phyloP scores from a whole-genome alignment of 1,284 basidiomycete genomes.

The Ceratobasidium sp. region DNA sequence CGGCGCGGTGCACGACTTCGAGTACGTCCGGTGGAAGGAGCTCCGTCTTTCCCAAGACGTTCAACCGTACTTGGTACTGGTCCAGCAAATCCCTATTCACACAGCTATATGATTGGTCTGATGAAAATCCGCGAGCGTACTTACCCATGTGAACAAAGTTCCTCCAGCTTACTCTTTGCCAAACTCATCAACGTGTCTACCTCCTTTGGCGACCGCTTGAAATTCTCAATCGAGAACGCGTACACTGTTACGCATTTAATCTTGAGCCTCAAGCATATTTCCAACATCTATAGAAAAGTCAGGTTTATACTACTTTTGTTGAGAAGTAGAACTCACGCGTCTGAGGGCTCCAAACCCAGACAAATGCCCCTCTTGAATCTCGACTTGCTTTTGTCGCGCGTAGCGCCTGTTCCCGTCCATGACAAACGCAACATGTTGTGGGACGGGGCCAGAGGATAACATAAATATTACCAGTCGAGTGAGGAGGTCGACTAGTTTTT shows the following conservation, averaged over 20 bases:
- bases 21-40: conserved; percentile 85
- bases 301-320: conserved; percentile 3
- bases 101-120: not conserved
- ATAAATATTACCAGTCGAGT: conserved; percentile 67
- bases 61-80: conserved; percentile 85
- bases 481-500: conserved; percentile 17
- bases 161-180: conserved; percentile 83
- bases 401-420: conserved; percentile 99
- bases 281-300: conserved; percentile 70
- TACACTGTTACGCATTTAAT: conserved; percentile 91
- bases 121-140: conserved; percentile 51
- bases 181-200: conserved; percentile 90
- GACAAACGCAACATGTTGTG: conserved; percentile 92
- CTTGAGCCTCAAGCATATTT: conserved; percentile 81
- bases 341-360: conserved; percentile 88
- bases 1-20: conserved; percentile 77
- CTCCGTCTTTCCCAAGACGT: conserved; percentile 81
- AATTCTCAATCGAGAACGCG: conserved; percentile 98
- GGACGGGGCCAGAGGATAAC: conserved; percentile 86
- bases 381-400: conserved; percentile 76
- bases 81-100: conserved; percentile 77
- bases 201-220: conserved; percentile 88
- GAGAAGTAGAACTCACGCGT: conserved; percentile 66
- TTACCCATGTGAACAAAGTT: conserved; percentile 87
- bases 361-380: conserved; percentile 82